These are phyloP conservation scores for Tylopilus rubrobrunneus DNA, from an alignment of 768 basidiomycete genomes.

Conservation along the genomic window DNA sequence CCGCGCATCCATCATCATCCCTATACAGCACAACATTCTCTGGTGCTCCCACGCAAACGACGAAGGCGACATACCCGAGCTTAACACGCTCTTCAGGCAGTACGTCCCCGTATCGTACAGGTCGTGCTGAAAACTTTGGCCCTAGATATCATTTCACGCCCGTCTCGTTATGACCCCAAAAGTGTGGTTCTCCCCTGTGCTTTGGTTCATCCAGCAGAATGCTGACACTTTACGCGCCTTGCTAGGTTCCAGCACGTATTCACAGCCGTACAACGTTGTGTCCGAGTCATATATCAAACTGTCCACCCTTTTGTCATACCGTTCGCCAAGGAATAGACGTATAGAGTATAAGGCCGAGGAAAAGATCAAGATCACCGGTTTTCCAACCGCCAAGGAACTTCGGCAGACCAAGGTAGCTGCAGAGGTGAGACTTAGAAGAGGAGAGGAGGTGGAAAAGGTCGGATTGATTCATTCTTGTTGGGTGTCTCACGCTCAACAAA, in stretches of 20 bases:
- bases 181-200: constrained; percentile 37
- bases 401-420: constrained; percentile 68
- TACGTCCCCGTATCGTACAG: too few species aligned
- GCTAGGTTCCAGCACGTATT: too few species aligned
- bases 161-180: constrained; percentile 54
- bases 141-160: constrained; percentile 61
- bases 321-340: too few species aligned
- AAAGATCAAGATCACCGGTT: constrained; percentile 65
- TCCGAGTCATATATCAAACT: too few species aligned
- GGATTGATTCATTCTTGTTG: constrained; percentile 53
- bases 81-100: constrained; percentile 70
- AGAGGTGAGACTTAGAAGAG: constrained; percentile 54
- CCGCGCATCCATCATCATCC: constrained; percentile 66
- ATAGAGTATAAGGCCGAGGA: constrained; percentile 77
- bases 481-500: constrained; percentile 43
- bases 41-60: constrained; percentile 77
- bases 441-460: constrained; percentile 70
- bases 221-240: too few species aligned
- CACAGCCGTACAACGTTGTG: too few species aligned
- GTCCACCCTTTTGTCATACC: too few species aligned
- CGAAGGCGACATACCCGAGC: constrained; percentile 74
- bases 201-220: not conserved
- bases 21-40: constrained; percentile 89
- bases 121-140: constrained; percentile 76
- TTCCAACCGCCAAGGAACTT: constrained; percentile 78